Conservation (phyloP, 2,329 filamentous ascomycete genomes). For the Ilyonectria mors-panacis region DNA sequence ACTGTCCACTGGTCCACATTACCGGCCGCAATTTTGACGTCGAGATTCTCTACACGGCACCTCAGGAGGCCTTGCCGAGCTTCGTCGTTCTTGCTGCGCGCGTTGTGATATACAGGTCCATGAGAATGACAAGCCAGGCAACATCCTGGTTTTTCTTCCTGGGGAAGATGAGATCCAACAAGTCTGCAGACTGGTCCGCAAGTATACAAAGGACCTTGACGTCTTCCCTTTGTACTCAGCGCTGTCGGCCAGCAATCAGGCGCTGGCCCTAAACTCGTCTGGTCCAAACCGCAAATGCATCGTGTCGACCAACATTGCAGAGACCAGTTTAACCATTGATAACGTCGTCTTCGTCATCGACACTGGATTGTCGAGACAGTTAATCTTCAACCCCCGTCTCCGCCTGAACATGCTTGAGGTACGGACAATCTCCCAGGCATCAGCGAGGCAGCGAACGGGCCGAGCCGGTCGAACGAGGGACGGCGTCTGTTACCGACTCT, state of each 20-base stretch:
- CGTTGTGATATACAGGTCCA: slow-evolving; percentile 16
- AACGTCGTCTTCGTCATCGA: slow-evolving; percentile 30
- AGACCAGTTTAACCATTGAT: slow-evolving; percentile 26
- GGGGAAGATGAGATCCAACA: slow-evolving; percentile 20
- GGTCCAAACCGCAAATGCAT: slow-evolving; percentile 30
- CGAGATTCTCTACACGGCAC: slow-evolving; percentile 9
- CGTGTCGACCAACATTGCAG: too few species aligned
- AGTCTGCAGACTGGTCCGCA: slow-evolving; percentile 11
- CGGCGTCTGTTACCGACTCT: slow-evolving; percentile 34
- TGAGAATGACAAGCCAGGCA: slow-evolving; percentile 15
- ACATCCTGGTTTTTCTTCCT: slow-evolving; percentile 34
- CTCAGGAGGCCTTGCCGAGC: background rate
- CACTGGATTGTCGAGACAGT: slow-evolving; percentile 25
- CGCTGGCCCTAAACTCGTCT: slow-evolving; percentile 11
- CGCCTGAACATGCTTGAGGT: slow-evolving; percentile 14
- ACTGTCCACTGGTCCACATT: slow-evolving; percentile 10
- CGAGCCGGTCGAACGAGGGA: slow-evolving; percentile 29
- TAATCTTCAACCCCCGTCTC: slow-evolving; percentile 26
- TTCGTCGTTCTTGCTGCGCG: slow-evolving; percentile 3
- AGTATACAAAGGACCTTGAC: slow-evolving; percentile 7
- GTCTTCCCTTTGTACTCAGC: slow-evolving; percentile 27
- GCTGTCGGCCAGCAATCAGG: slow-evolving; percentile 10
- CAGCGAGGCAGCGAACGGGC: slow-evolving; percentile 27
- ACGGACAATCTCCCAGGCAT: slow-evolving; percentile 31
- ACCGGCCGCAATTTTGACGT: slow-evolving; percentile 8